Base-by-base conservation (phyloP, 2,329 filamentous ascomycete species). In the Diaporthe citriasiana region DNA sequence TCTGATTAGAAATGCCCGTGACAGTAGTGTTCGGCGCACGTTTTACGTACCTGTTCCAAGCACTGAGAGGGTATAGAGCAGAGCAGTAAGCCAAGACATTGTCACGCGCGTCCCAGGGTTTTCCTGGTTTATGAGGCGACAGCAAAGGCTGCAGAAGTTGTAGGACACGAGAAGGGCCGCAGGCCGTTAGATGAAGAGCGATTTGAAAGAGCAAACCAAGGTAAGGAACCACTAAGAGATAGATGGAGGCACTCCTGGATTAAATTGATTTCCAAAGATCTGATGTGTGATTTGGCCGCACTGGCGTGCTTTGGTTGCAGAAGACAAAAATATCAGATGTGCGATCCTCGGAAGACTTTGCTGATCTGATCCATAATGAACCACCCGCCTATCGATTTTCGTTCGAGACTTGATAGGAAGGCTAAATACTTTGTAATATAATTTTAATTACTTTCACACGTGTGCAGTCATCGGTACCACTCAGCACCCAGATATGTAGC, bases 221-320 rank as follows among this genome's bases (percentile, higher is more conserved):
- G n/a, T 53, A 33, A 68, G 63, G 63, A 40, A 68, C 63, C 63
- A 53, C 38, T 68, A 68, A 68, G 17, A 8, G 47, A 68, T 68
- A 68, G 47, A 68, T 68, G 63, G 63, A 68, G 33, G 30, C 47
- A 40, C 13, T 53, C 33, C 47, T 68, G 33, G 30, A 40, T 68
- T 68, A 51, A 68, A 68, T 68, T 68, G 63, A 53, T 68, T 68
- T 68, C 47, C 63, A 40, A 40, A 53, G 63, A 68, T 68, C 33
- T 27, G 33, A 53, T 53, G 47, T 51, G 15, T 68, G 47, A 68
- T 53, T 40, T 53, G 63, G 63, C 9, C 35, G 33, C 8, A 27
- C 13, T 25, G 45, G 45, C 33, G 33, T 53, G 19, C 15, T 13
- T 27, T 68, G 22, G 33, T 40, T 53, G 22, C 47, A 40, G 30